Conservation (phyloP, 108 stramenopile genomes). For the Nitzschia inconspicua region DNA sequence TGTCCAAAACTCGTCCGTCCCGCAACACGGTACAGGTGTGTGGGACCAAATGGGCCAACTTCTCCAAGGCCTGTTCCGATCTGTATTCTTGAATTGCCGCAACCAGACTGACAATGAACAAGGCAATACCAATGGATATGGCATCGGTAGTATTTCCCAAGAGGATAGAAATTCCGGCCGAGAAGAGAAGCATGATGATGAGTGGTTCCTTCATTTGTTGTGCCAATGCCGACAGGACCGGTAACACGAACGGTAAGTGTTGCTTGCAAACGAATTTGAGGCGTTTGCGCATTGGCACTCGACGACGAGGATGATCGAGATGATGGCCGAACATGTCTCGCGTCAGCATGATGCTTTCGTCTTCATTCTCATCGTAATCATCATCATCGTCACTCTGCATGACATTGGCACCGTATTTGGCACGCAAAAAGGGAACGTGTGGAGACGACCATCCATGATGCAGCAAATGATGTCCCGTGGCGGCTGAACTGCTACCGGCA, state of each 20-base stretch:
- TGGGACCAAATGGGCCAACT: conserved; percentile 83
- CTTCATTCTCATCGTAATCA: conserved; percentile 7
- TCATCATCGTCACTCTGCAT: conserved; percentile 49
- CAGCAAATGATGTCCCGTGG: conserved; percentile 26
- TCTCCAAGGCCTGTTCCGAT: conserved; percentile 86
- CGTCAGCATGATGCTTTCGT: neutral
- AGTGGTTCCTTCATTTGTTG: conserved; percentile 94
- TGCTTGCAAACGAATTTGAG: conserved; percentile 2
- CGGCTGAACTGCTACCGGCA: neutral
- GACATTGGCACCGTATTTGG: conserved; percentile 53
- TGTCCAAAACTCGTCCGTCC: conserved; percentile 65
- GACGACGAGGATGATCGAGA: neutral
- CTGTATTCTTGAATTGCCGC: conserved; percentile 96
- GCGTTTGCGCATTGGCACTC: neutral
- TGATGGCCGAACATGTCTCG: neutral
- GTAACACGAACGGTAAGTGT: conserved; percentile 28
- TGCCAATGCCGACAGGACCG: conserved; percentile 53
- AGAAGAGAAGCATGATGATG: conserved; percentile 88
- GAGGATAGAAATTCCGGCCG: conserved; percentile 73
- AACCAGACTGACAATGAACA: conserved; percentile 89
- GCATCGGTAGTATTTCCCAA: conserved; percentile 91
- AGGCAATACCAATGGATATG: conserved; percentile 85
- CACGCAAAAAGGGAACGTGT: conserved; percentile 34
- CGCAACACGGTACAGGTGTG: conserved; percentile 83
- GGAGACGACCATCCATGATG: conserved; percentile 69